Conservation (phyloP, 148 eudicot genomes). For the Rhododendron ferrugineum region DNA sequence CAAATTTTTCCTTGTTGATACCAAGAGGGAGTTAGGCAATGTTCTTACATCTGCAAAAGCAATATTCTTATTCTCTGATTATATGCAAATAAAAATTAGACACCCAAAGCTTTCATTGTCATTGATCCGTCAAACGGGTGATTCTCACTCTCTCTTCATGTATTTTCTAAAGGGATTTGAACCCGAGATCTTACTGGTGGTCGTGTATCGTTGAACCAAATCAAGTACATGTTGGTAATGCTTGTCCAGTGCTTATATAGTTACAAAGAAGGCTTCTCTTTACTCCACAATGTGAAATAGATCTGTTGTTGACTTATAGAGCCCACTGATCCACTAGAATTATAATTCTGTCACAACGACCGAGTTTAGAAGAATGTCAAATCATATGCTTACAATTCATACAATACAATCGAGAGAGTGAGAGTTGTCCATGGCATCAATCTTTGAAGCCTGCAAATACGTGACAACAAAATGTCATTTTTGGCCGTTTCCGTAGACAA, state of each 20-base stretch:
- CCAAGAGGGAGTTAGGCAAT: not conserved
- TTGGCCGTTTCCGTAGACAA: not conserved
- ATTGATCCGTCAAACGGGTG: not conserved
- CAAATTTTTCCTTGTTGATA: not conserved
- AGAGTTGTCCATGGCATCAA: conserved; percentile 3
- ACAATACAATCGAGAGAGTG: not conserved
- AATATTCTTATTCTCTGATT: not conserved
- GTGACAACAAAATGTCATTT: not conserved
- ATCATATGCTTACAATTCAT: not conserved
- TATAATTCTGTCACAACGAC: not conserved
- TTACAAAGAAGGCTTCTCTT: not conserved
- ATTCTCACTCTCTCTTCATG: not conserved
- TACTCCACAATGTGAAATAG: not conserved
- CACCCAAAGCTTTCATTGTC: not conserved
- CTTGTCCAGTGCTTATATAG: not conserved
- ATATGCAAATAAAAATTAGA: not conserved
- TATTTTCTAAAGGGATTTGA: not conserved
- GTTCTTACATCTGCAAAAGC: not conserved
- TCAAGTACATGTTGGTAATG: not conserved
- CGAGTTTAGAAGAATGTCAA: not conserved
- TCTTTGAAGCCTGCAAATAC: conserved; percentile 15
- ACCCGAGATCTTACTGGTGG: not conserved
- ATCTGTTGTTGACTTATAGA: not conserved
- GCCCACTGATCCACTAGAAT: not conserved
- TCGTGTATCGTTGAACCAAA: not conserved